phyloP scores from a whole-genome alignment of 768 basidiomycete species.

The Auricularia sp. region DNA sequence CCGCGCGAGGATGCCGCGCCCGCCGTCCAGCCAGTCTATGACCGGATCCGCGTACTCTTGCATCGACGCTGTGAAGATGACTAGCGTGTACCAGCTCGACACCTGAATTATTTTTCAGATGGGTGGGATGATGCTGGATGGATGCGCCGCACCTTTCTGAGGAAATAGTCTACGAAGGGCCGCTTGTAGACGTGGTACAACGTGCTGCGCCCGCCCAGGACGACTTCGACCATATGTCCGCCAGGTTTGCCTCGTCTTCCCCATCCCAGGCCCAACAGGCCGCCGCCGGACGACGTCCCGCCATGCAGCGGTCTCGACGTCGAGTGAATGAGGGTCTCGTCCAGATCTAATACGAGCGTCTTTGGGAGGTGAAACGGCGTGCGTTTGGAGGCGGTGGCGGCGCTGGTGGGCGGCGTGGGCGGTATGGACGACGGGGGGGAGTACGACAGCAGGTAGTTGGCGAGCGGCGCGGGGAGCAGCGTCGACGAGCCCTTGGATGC shows the following conservation, averaged over 20 bases:
- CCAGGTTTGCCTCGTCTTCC: conserved; percentile 53
- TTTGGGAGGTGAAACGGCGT: conserved; percentile 77
- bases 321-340: conserved; percentile 97
- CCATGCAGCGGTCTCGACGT: conserved; percentile 64
- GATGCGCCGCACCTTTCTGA: conserved; percentile 55
- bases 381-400: conserved; percentile 42
- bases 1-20: conserved; percentile 78
- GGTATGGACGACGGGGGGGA: conserved; percentile 12
- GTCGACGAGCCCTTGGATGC: not conserved
- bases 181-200: conserved; percentile 98
- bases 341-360: conserved; percentile 92
- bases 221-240: conserved; percentile 87
- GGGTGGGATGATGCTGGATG: not conserved
- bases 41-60: conserved; percentile 99
- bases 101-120: conserved; percentile 45
- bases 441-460: conserved; percentile 11
- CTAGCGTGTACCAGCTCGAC: conserved; percentile 95
- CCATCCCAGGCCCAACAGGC: conserved; percentile 43
- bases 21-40: conserved; percentile 97
- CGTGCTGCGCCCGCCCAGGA: conserved; percentile 77
- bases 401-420: conserved; percentile 18
- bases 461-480: not conserved
- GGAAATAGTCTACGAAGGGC: conserved; percentile 92
- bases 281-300: conserved; percentile 34
- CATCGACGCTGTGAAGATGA: conserved; percentile 98